Conservation (phyloP, 1,284 basidiomycete species). For the Naganishia albida region DNA sequence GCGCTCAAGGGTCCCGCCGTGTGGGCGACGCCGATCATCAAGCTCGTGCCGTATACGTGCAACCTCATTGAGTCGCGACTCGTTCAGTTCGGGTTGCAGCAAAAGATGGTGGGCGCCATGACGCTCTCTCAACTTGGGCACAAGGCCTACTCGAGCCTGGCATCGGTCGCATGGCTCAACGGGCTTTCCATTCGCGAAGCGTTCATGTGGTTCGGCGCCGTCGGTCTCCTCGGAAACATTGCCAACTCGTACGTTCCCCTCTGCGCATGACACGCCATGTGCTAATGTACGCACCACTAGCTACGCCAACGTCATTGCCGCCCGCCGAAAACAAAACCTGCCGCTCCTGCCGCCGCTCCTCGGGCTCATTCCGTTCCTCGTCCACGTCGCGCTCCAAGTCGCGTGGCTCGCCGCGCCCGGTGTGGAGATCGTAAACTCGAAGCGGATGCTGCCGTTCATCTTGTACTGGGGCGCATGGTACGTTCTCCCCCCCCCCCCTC, state of each 20-base stretch:
- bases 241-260: slow-evolving; percentile 60
- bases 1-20: slow-evolving; percentile 68
- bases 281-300: slow-evolving; percentile 51
- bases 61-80: slow-evolving; percentile 38
- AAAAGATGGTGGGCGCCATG: slow-evolving; percentile 32
- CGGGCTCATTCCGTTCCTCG: slow-evolving; percentile 75
- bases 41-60: slow-evolving; percentile 23
- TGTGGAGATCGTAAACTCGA: slow-evolving; percentile 57
- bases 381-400: slow-evolving; percentile 69
- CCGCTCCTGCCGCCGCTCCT: slow-evolving; percentile 63
- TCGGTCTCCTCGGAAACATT: slow-evolving; percentile 82
- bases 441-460: slow-evolving; percentile 80
- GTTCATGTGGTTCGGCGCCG: slow-evolving; percentile 78
- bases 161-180: slow-evolving; percentile 33
- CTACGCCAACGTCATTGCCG: slow-evolving; percentile 72
- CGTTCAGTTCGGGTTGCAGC: slow-evolving; percentile 39
- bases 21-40: slow-evolving; percentile 60
- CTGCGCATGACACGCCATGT: background rate
- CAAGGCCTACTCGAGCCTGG: slow-evolving; percentile 10
- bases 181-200: slow-evolving; percentile 78
- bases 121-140: slow-evolving; percentile 18
- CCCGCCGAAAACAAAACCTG: slow-evolving; percentile 57
- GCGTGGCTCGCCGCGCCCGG: slow-evolving; percentile 73
- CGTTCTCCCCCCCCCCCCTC: slow-evolving; percentile 33
- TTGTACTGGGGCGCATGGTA: slow-evolving; percentile 81